These are phyloP conservation scores for Nigrospora sphaerica DNA, from an alignment of 2,329 filamentous ascomycete genomes.

Conservation along the genomic window DNA sequence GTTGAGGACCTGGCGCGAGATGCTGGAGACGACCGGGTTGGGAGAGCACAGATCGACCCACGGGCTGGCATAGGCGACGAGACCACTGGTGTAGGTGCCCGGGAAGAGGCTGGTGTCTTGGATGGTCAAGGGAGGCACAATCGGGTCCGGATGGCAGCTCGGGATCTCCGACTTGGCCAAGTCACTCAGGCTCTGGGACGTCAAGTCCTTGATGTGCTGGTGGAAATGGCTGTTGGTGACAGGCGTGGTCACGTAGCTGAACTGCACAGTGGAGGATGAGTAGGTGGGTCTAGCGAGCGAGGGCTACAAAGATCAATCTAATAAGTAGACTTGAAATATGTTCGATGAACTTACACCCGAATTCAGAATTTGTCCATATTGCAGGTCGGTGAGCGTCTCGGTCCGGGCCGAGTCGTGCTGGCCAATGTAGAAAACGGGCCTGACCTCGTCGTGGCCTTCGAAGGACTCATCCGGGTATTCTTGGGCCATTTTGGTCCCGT, in stretches of 20 bases:
- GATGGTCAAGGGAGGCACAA: conserved; percentile 64
- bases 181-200: conserved; percentile 46
- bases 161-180: conserved; percentile 37
- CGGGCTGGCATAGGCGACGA: conserved; percentile 74
- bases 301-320: not conserved
- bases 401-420: conserved; percentile 63
- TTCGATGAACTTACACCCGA: conserved; percentile 51
- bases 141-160: conserved; percentile 45
- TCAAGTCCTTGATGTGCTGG: conserved; percentile 55
- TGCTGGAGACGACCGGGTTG: conserved; percentile 74
- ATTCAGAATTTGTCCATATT: conserved; percentile 62
- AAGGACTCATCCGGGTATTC: not conserved
- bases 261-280: conserved; percentile 37
- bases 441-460: conserved; percentile 31
- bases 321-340: not conserved
- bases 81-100: conserved; percentile 59
- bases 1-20: conserved; percentile 85
- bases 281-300: not conserved
- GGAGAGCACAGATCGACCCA: conserved; percentile 88
- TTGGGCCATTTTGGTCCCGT: not conserved
- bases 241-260: conserved; percentile 71
- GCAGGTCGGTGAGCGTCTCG: conserved; percentile 52
- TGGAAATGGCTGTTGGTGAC: conserved; percentile 72
- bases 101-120: conserved; percentile 72
- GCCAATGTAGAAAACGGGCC: conserved; percentile 59